These are phyloP conservation scores for Fusarium sp. DNA, from an alignment of 2,329 filamentous ascomycete genomes.

Conservation along the genomic window DNA sequence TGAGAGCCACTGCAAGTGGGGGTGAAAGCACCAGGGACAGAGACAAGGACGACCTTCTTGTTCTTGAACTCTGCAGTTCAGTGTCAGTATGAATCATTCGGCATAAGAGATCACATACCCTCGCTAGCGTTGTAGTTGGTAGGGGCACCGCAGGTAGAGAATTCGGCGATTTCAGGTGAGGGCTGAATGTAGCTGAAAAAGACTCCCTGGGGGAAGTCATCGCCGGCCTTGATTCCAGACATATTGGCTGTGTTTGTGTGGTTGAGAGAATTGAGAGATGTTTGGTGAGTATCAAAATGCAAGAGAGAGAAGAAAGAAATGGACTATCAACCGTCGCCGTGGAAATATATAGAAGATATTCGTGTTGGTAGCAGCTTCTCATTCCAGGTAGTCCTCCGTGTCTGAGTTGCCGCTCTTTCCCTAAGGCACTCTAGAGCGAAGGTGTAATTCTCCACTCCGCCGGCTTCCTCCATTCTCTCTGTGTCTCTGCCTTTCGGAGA, in stretches of 20 bases:
- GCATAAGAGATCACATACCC: conserved; percentile 55
- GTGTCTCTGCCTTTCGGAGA: conserved; percentile 30
- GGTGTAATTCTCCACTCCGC: conserved; percentile 2
- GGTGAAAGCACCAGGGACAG: conserved; percentile 80
- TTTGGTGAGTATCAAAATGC: conserved; percentile 6
- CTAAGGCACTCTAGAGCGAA: conserved; percentile 6
- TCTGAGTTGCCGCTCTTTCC: conserved; percentile 18
- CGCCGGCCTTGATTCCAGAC: conserved; percentile 80
- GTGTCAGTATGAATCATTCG: conserved; percentile 11
- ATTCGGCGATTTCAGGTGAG: conserved; percentile 71
- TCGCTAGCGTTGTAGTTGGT: conserved; percentile 83
- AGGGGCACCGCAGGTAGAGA: conserved; percentile 82
- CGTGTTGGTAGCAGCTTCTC: conserved; percentile 12
- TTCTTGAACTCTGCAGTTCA: conserved; percentile 61
- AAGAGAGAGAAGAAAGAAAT: conserved; percentile 15
- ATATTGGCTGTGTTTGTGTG: conserved; percentile 48
- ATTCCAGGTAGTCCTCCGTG: conserved; percentile 11
- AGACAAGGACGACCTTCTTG: conserved; percentile 67
- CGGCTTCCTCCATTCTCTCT: conserved; percentile 10
- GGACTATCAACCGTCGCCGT: not conserved
- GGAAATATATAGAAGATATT: conserved; percentile 30
- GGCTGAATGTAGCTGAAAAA: conserved; percentile 88
- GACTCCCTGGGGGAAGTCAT: conserved; percentile 83
- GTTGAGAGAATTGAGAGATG: conserved; percentile 3
- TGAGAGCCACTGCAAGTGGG: conserved; percentile 86